phyloP scores from a whole-genome alignment of 1,284 basidiomycete species.

The Cronartium quercuum region DNA sequence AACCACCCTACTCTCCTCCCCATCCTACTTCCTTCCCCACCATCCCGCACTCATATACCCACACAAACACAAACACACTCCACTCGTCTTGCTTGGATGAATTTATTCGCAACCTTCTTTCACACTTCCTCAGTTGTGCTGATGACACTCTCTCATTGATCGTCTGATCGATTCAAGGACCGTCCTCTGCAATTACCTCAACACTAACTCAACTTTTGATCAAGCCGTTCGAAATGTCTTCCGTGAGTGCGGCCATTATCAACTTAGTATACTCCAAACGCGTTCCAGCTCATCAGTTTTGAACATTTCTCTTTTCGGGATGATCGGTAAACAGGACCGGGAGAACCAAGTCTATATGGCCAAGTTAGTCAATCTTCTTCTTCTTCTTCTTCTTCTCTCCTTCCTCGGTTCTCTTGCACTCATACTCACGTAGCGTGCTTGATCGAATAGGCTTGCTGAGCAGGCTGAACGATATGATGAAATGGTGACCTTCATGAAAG shows the following conservation, averaged over 20 bases:
- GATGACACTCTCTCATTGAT: too few relatives aligned
- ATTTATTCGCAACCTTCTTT: too few relatives aligned
- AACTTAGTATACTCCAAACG: neutral
- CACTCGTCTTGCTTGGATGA: too few relatives aligned
- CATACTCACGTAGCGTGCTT: neutral
- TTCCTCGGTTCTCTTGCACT: neutral
- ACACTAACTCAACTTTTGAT: neutral
- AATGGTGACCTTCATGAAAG: slow-evolving; percentile 21
- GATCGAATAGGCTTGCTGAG: neutral
- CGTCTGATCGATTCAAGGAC: too few relatives aligned
- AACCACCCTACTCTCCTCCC: too few relatives aligned
- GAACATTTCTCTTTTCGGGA: neutral
- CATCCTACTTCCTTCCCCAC: too few relatives aligned
- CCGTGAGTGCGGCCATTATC: neutral
- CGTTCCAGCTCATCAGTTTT: neutral
- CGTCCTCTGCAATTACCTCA: too few relatives aligned
- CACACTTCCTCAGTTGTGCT: too few relatives aligned
- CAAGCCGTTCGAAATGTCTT: neutral
- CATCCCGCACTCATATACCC: too few relatives aligned
- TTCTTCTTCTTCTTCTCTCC: too few relatives aligned
- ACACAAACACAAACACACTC: too few relatives aligned
- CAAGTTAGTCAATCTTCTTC: neutral
- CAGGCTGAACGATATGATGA: slow-evolving; percentile 14
- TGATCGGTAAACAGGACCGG: neutral
- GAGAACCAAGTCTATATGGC: slow-evolving; percentile 24